Evolutionary conservation across 176 grass and related monocot genomes (phyloP).

Genomic region (Carex littledalei): DNA sequence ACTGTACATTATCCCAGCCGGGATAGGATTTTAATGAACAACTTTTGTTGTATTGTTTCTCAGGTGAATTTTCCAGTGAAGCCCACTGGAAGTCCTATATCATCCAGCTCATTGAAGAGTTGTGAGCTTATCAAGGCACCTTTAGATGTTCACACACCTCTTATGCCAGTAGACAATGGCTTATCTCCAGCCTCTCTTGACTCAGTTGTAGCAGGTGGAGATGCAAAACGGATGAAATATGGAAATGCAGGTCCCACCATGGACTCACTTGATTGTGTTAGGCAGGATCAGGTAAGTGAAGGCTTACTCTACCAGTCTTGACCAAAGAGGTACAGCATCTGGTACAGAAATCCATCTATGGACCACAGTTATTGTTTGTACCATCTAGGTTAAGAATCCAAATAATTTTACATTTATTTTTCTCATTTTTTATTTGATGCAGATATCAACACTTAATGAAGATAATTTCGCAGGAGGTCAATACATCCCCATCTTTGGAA

Average conservation of each 20-base stretch:
- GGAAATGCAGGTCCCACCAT: constrained; percentile 45
- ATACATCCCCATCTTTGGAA: constrained; percentile 81
- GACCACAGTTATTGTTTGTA: neutral
- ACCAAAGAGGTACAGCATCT: neutral
- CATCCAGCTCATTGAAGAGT: constrained; percentile 45
- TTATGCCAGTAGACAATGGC: constrained; percentile 72
- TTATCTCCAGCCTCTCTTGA: constrained; percentile 74
- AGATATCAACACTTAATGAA: constrained; percentile 34
- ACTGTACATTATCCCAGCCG: neutral
- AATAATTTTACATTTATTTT: constrained; percentile 18
- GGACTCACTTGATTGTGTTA: constrained; percentile 51
- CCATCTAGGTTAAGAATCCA: neutral
- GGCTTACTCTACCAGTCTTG: neutral
- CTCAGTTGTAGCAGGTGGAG: constrained; percentile 64
- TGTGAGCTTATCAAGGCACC: constrained; percentile 42
- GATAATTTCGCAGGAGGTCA: constrained; percentile 64
- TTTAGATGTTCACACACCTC: constrained; percentile 63
- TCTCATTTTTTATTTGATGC: constrained; percentile 46
- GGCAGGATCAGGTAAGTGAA: constrained; percentile 54
- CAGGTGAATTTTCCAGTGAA: constrained; percentile 45
- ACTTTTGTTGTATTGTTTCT: neutral
- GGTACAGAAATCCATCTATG: constrained; percentile 5
- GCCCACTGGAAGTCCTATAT: constrained; percentile 43
- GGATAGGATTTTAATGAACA: neutral
- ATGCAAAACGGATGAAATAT: constrained; percentile 61